Base-by-base conservation (phyloP, 2,329 filamentous ascomycete species). In the Cladosporium halotolerans region DNA sequence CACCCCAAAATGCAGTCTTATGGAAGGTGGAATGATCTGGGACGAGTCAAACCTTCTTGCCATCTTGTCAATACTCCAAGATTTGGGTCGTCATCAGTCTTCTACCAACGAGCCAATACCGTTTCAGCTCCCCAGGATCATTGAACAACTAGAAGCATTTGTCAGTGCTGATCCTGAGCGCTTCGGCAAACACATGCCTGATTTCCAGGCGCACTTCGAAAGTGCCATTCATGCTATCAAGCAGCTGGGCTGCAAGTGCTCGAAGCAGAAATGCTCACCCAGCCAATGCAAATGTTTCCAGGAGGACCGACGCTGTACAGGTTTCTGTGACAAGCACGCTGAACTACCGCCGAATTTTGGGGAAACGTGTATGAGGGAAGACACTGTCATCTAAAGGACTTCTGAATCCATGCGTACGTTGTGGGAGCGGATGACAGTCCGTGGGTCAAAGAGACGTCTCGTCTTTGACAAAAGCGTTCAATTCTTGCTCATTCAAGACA, bases 1-100 rank as follows among this genome's bases (percentile, higher is more conserved):
- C 23, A 51, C 56, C 13, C 52, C 34, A 9, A 7, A 42, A 32
- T 36, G 50, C 13, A 54, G 40, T 16, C 50, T 58, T 9, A 56
- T 58, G 45, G 39, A 52, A 36, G 51, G 53, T 9, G 56, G 54
- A 5, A 54, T 56, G 46, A 34, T 58, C 5, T 58, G 47, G 56
- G 56, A 58, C 42, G 44, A 56, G 28, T 23, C 40, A 9, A 53
- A 53, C 32, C 8, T 51, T 32, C 23, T 42, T 18, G 38, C 28
- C 13, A 49, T 31, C 19, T 23, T 49, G 16, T 31, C 36, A 28
- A 13, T 40, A 13, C 19, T 49, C 4, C 9, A 40, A 18, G 36
- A 42, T 16, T 41, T 49, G 32, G 14, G 19, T 32, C 46, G 32
- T n/a, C 46, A 41, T 14, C 46, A 49, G 18, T n/a, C 7, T 9